Evolutionary conservation across 2,329 filamentous ascomycete species (phyloP).

Genomic region (Sporothrix luriei): DNA sequence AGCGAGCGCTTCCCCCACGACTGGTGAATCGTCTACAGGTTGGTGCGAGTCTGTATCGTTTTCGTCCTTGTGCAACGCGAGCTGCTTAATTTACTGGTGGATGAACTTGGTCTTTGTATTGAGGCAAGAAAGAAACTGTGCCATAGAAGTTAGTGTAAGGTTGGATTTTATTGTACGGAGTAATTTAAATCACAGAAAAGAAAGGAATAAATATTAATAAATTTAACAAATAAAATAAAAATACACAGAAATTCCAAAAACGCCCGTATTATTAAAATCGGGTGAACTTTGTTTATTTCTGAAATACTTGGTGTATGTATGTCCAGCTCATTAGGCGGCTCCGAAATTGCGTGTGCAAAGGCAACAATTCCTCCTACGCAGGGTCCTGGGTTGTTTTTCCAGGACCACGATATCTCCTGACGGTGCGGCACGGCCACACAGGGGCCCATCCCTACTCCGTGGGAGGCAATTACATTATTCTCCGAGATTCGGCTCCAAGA

Average conservation of each 20-base stretch:
- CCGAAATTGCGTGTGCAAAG: slow-evolving; percentile 1
- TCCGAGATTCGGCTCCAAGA: not conserved
- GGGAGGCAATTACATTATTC: not conserved
- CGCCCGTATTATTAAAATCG: too few species aligned
- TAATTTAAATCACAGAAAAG: too few species aligned
- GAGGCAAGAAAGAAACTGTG: too few species aligned
- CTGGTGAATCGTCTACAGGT: not conserved
- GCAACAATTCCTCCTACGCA: not conserved
- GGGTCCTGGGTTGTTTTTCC: not conserved
- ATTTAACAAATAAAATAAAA: not conserved
- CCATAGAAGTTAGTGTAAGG: too few species aligned
- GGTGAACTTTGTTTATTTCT: too few species aligned
- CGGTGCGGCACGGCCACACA: slow-evolving; percentile 17
- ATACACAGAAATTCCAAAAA: not conserved
- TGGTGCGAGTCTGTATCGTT: not conserved
- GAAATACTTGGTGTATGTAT: too few species aligned
- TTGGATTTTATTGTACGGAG: too few species aligned
- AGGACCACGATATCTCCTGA: not conserved
- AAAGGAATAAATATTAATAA: too few species aligned
- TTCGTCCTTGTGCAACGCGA: slow-evolving; percentile 6
- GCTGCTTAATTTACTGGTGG: slow-evolving; percentile 9
- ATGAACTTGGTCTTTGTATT: too few species aligned
- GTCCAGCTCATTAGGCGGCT: not conserved
- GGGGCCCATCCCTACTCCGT: not conserved
- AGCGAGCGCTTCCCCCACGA: not conserved